Evolutionary conservation across 208 protist genomes (phyloP), one percentile per base, ranked within the genome.

Genomic region (Crithidia bombi): DNA sequence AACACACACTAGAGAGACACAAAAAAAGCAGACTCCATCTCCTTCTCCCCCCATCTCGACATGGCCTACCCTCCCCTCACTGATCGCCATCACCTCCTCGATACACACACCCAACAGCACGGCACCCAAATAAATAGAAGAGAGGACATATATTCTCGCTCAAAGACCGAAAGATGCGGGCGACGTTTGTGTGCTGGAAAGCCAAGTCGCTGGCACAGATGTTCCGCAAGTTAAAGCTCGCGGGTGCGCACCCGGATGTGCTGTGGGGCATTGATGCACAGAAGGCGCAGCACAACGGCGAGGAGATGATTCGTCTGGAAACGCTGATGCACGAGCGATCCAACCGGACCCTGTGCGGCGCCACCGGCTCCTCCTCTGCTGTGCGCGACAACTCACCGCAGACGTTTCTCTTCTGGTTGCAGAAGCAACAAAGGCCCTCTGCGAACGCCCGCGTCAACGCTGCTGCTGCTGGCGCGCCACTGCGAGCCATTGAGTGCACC

Each of bases 241-340:
- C 85, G 43, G 90, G 90, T 23, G 90, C 90, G 2, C 90, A 95
- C 55, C 90, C 90, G 2, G 90, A 95, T 65, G 81, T 95, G 12
- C 68, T 95, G 12, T 93, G 87, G 86, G 77, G 81, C 61, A 83
- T 95, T 47, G 90, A 95, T 72, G 85, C 90, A 25, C 74, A 85
- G 50, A 95, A 93, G 76, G 90, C 90, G 28, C 87, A 93, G 70
- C 90, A 95, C 81, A 95, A 95, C 55, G 86, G 90, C 12, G 85
- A 95, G 59, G 83, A 89, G 49, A 93, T 95, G 90, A 91, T 92
- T 36, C 82, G 85, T 0, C 69, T 95, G 21, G 90, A 95, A 62
- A 91, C 83, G 25, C 69, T 93, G 39, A 83, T 95, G 87, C 87
- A 91, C 55, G 65, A 87, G 56, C 71, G 87, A 0, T 63, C 75